Evolutionary conservation across 805 yeast genomes (phyloP).

Genomic region (Wickerhamiella sergipiensis): DNA sequence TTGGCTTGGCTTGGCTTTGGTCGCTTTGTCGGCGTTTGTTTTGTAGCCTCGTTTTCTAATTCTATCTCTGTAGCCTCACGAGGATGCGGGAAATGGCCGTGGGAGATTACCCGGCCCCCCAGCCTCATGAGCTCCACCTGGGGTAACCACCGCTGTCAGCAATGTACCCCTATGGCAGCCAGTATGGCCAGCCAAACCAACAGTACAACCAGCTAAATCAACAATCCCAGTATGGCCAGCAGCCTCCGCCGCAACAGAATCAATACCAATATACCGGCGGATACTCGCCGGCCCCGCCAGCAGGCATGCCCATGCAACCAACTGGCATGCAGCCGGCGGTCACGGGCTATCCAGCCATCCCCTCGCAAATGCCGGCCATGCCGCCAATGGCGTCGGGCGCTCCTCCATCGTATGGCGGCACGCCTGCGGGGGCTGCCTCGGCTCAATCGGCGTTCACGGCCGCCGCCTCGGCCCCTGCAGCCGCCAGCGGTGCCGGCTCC

Average conservation of each 20-base stretch:
- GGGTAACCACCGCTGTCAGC: not conserved
- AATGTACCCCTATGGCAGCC: not conserved
- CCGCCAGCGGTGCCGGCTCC: not conserved
- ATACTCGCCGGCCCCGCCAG: constrained; percentile 6
- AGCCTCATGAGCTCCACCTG: not conserved
- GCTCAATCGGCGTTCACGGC: not conserved
- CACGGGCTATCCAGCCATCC: constrained; percentile 2
- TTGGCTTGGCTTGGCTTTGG: too few relatives aligned
- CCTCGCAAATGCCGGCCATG: constrained; percentile 7
- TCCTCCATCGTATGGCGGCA: constrained; percentile 14
- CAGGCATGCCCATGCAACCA: constrained; percentile 4
- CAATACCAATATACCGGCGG: constrained; percentile 7
- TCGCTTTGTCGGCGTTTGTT: too few relatives aligned
- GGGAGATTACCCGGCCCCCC: not conserved
- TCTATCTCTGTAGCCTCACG: too few relatives aligned
- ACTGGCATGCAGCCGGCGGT: not conserved
- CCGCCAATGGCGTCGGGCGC: not conserved
- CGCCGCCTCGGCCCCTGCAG: constrained; percentile 19
- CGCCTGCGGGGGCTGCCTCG: constrained; percentile 6
- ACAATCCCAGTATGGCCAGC: not conserved
- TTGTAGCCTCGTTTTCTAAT: too few relatives aligned
- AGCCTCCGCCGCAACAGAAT: constrained; percentile 9
- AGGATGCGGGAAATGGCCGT: too few relatives aligned
- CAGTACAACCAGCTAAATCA: not conserved
- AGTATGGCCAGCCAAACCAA: not conserved